A percentile compares a stretch with the other conserved stretches of the same genome.
phyloP scores from a whole-genome alignment of 768 basidiomycete genomes.

The Russula foetens region DNA sequence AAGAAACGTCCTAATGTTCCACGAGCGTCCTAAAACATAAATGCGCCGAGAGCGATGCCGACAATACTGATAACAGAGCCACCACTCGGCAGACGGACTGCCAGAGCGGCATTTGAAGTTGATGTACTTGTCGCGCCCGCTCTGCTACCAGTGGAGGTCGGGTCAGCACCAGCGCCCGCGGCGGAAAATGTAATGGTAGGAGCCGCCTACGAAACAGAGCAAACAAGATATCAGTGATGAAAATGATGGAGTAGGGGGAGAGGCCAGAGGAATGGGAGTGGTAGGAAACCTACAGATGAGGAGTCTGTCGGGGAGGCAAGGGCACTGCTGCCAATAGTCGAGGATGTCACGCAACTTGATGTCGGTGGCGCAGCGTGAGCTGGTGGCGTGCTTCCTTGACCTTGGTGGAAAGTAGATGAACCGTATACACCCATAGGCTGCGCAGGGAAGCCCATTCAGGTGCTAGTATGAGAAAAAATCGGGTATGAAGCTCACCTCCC shows the following conservation, averaged over 20 bases:
- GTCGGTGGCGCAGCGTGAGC: constrained; percentile 51
- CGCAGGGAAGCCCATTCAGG: background rate
- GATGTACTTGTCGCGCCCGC: background rate
- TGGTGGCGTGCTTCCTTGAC: constrained; percentile 44
- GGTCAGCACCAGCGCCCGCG: background rate
- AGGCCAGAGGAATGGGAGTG: background rate
- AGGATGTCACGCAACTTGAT: constrained; percentile 46
- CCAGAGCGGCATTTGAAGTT: background rate
- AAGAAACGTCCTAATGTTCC: background rate
- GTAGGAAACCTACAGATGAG: background rate
- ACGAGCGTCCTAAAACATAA: background rate
- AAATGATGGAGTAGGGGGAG: background rate
- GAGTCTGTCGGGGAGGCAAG: background rate
- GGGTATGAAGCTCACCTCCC: constrained; percentile 30
- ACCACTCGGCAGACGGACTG: background rate
- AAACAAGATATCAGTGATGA: background rate
- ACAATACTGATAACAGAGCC: background rate
- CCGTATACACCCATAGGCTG: constrained; percentile 66
- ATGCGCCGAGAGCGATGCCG: background rate
- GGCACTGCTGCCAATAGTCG: constrained; percentile 42
- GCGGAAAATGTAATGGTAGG: background rate
- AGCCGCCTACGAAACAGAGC: background rate
- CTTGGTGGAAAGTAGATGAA: constrained; percentile 59
- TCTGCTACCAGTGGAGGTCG: background rate
- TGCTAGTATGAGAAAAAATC: background rate